Conservation (phyloP, 352 stramenopile genomes). For the Pythium aristosporum region DNA sequence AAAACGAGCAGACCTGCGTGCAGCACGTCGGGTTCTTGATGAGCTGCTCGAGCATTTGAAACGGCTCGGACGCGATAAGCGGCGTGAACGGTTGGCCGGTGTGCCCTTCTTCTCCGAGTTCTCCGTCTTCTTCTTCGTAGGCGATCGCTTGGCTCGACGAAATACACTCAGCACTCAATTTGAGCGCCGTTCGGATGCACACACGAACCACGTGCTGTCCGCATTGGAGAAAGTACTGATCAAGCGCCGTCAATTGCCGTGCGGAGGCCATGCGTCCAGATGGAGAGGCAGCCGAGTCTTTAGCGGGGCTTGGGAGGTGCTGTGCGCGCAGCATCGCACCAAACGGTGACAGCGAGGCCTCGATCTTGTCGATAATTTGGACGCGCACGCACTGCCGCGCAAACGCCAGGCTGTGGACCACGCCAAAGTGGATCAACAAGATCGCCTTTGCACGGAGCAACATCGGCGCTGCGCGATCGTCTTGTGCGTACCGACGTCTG, state of each 20-base stretch:
- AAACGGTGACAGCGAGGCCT: slow-evolving; percentile 34
- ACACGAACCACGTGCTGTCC: slow-evolving; percentile 56
- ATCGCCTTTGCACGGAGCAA: slow-evolving; percentile 63
- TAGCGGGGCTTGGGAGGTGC: slow-evolving; percentile 31
- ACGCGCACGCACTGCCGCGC: neutral
- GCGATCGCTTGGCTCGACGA: slow-evolving; percentile 29
- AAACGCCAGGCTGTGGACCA: slow-evolving; percentile 49
- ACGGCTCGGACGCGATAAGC: slow-evolving; percentile 43
- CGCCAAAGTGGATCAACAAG: slow-evolving; percentile 57
- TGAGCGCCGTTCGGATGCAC: slow-evolving; percentile 56
- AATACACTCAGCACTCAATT: slow-evolving; percentile 69
- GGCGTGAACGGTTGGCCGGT: slow-evolving; percentile 19
- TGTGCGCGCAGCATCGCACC: slow-evolving; percentile 27
- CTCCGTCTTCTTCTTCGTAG: slow-evolving; percentile 24
- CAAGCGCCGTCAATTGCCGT: slow-evolving; percentile 14
- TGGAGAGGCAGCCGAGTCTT: neutral
- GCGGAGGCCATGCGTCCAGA: neutral
- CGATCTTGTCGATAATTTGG: slow-evolving; percentile 12
- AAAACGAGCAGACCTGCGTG: slow-evolving; percentile 54
- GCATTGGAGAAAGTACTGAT: slow-evolving; percentile 63
- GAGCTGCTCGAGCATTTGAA: slow-evolving; percentile 49
- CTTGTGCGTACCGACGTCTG: slow-evolving; percentile 13
- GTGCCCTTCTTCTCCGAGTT: neutral
- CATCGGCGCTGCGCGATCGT: slow-evolving; percentile 5
- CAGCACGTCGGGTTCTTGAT: slow-evolving; percentile 50